phyloP scores from a whole-genome alignment of 768 basidiomycete genomes.

The Tulasnella sp. region DNA sequence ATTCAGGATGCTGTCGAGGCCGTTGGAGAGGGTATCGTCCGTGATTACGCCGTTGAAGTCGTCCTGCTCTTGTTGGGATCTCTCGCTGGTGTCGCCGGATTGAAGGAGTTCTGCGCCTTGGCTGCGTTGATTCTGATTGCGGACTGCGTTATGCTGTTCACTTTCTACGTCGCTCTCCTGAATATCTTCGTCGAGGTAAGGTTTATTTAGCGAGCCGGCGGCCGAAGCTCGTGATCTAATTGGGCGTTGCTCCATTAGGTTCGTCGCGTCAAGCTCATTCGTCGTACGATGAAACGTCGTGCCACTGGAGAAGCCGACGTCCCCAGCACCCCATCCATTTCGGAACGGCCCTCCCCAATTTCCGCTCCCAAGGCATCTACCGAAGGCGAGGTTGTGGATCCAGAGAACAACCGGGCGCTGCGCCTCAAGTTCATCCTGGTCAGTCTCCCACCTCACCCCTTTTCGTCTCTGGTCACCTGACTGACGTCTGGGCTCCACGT shows the following conservation, averaged over 20 bases:
- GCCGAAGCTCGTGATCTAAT: slow-evolving; percentile 17
- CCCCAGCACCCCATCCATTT: slow-evolving; percentile 32
- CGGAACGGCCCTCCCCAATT: slow-evolving; percentile 40
- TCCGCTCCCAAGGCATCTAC: slow-evolving; percentile 57
- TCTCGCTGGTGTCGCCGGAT: slow-evolving; percentile 80
- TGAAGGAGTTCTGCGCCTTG: slow-evolving; percentile 92
- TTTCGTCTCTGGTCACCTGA: slow-evolving; percentile 14
- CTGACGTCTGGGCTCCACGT: slow-evolving; percentile 11
- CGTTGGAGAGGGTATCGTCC: slow-evolving; percentile 80
- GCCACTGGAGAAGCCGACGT: slow-evolving; percentile 34
- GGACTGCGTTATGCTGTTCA: slow-evolving; percentile 87
- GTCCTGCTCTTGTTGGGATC: slow-evolving; percentile 87
- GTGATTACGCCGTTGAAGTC: slow-evolving; percentile 93
- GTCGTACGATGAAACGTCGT: slow-evolving; percentile 41
- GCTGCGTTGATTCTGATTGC: slow-evolving; percentile 85
- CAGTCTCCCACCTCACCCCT: slow-evolving; percentile 40
- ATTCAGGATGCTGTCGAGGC: slow-evolving; percentile 80
- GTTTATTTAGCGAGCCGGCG: neutral
- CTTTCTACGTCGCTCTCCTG: slow-evolving; percentile 86
- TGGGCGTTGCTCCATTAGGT: slow-evolving; percentile 39
- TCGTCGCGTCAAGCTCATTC: slow-evolving; percentile 52
- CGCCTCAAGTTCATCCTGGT: slow-evolving; percentile 87
- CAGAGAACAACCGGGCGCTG: slow-evolving; percentile 77
- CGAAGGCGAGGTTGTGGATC: slow-evolving; percentile 44
- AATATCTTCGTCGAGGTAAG: slow-evolving; percentile 94